Evolutionary conservation across 116 monocot species (phyloP).

Genomic region (Iris pallida): DNA sequence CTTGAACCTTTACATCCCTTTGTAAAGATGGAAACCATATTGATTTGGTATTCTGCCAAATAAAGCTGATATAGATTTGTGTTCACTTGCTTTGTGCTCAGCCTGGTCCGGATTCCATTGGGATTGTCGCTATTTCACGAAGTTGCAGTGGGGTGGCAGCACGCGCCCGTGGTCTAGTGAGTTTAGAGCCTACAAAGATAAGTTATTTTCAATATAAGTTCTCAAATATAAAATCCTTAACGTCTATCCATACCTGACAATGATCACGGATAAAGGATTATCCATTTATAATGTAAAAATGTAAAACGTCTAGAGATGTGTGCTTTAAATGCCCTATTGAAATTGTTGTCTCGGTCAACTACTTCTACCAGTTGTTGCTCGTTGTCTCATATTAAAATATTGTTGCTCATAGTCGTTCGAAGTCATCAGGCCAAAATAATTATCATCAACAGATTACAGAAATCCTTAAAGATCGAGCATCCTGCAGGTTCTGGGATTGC

Average conservation of each 20-base stretch:
- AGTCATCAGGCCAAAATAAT: not conserved
- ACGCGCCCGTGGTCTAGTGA: conserved; percentile 62
- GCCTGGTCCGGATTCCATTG: conserved; percentile 87
- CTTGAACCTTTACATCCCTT: too few relatives aligned
- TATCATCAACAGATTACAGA: conserved; percentile 51
- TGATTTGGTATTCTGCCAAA: too few relatives aligned
- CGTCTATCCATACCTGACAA: too few relatives aligned
- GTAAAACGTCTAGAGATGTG: too few relatives aligned
- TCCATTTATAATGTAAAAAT: too few relatives aligned
- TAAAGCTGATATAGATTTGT: not conserved
- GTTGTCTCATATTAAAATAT: too few relatives aligned
- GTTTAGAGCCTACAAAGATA: conserved; percentile 61
- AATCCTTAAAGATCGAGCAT: conserved; percentile 77
- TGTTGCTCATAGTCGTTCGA: not conserved
- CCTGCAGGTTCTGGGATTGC: conserved; percentile 82
- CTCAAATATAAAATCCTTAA: too few relatives aligned
- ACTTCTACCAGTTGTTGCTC: too few relatives aligned
- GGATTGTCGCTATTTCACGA: conserved; percentile 60
- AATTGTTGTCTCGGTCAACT: too few relatives aligned
- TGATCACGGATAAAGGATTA: too few relatives aligned
- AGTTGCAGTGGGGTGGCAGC: conserved; percentile 57
- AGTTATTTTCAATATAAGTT: not conserved
- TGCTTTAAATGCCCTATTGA: too few relatives aligned
- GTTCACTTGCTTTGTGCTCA: conserved; percentile 13
- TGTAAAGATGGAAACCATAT: too few relatives aligned